These are phyloP conservation scores for Wickerhamiella allomyrinae DNA, from an alignment of 805 yeast species.

Conservation along the genomic window DNA sequence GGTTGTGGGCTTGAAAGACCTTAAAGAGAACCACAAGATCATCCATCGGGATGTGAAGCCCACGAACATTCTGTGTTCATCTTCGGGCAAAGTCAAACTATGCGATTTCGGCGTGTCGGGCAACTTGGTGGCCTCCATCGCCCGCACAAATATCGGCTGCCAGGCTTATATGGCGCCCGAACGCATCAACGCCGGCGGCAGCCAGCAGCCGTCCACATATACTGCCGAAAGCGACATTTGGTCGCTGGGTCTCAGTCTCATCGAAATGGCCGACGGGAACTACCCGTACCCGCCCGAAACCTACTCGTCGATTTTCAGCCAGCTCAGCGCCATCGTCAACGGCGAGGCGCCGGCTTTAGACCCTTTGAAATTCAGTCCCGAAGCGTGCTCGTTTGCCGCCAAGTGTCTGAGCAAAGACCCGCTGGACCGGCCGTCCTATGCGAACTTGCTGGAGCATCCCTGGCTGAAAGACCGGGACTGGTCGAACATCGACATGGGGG, in stretches of 20 bases:
- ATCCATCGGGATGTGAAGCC: conserved; percentile 97
- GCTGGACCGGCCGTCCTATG: conserved; percentile 64
- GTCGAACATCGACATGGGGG: conserved; percentile 25
- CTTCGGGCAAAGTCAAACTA: conserved; percentile 73
- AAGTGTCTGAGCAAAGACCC: conserved; percentile 65
- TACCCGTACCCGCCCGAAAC: conserved; percentile 98
- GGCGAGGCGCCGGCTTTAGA: conserved; percentile 83
- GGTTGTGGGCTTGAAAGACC: conserved; percentile 62
- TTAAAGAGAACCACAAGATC: conserved; percentile 81
- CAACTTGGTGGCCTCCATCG: conserved; percentile 84
- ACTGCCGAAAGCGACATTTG: conserved; percentile 92
- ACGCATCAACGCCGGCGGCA: conserved; percentile 37
- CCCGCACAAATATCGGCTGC: conserved; percentile 92
- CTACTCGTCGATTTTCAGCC: conserved; percentile 77
- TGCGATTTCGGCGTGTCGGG: conserved; percentile 97
- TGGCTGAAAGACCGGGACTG: conserved; percentile 46
- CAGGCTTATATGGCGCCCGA: conserved; percentile 99
- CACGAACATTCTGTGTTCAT: conserved; percentile 65
- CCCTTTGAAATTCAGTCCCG: conserved; percentile 43
- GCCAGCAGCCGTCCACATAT: conserved; percentile 58
- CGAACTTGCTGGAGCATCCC: conserved; percentile 59
- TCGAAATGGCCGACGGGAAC: conserved; percentile 79
- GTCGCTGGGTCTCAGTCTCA: conserved; percentile 77
- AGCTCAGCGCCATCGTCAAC: conserved; percentile 90
- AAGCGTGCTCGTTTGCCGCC: conserved; percentile 69